phyloP scores from a whole-genome alignment of 139 green algal species.

The Picochlorum sp. region DNA sequence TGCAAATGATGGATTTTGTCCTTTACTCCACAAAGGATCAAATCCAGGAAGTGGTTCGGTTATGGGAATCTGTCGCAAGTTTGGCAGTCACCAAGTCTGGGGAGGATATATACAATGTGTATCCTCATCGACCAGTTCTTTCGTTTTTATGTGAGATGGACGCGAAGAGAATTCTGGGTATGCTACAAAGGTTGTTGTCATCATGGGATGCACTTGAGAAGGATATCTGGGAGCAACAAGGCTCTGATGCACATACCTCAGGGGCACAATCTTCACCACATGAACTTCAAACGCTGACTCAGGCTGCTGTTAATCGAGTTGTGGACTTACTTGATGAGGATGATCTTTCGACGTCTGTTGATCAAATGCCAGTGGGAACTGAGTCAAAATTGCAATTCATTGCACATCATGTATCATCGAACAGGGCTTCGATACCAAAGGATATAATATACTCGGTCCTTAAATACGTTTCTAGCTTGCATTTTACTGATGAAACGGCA shows the following conservation, averaged over 20 bases:
- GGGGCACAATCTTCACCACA: neutral
- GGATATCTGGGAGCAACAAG: slow-evolving; percentile 20
- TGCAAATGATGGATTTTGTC: slow-evolving; percentile 35
- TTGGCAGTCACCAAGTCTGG: neutral
- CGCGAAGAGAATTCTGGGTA: slow-evolving; percentile 17
- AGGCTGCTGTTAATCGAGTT: slow-evolving; percentile 34
- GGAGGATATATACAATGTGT: neutral
- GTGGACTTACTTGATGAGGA: slow-evolving; percentile 22
- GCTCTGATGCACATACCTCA: neutral
- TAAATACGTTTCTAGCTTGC: slow-evolving; percentile 12
- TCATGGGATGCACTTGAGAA: slow-evolving; percentile 43
- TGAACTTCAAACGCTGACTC: neutral
- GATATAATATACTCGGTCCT: slow-evolving; percentile 26
- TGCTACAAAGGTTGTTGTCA: slow-evolving; percentile 32
- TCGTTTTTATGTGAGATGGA: slow-evolving; percentile 28
- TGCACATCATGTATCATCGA: slow-evolving; percentile 23
- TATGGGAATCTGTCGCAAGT: slow-evolving; percentile 24
- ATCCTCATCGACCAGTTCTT: slow-evolving; percentile 27
- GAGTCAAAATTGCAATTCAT: slow-evolving; percentile 28
- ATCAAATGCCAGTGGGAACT: neutral
- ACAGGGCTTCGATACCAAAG: slow-evolving; percentile 14
- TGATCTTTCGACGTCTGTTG: neutral
- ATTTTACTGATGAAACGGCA: neutral
- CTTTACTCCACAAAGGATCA: slow-evolving; percentile 19
- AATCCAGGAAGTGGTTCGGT: slow-evolving; percentile 18